These are phyloP conservation scores for Aspergillus cavernicola DNA, from an alignment of 495 filamentous ascomycete genomes.

Conservation along the genomic window DNA sequence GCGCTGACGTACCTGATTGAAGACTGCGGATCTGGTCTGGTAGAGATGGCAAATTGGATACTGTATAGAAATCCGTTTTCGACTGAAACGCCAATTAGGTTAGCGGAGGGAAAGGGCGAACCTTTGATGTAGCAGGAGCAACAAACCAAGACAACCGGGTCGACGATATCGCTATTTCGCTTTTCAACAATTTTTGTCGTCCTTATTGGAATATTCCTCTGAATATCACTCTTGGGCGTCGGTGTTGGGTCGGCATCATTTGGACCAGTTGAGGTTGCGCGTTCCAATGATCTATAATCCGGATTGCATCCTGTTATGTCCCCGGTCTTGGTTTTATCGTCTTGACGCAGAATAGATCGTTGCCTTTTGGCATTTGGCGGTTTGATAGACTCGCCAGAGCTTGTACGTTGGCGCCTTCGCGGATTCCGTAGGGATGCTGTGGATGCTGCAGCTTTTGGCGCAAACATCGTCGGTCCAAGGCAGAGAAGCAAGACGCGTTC, in stretches of 20 bases:
- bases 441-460: conserved; percentile 46
- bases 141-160: conserved; percentile 61
- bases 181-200: conserved; percentile 53
- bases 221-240: conserved; percentile 17
- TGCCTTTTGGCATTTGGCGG: conserved; percentile 71
- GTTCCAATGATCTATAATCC: conserved; percentile 20
- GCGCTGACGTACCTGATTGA: conserved; percentile 49
- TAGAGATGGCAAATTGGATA: conserved; percentile 77
- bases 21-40: conserved; percentile 67
- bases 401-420: conserved; percentile 63
- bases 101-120: conserved; percentile 16
- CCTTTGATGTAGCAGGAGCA: not conserved
- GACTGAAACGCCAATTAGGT: conserved; percentile 51
- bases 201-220: conserved; percentile 57
- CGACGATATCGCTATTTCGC: conserved; percentile 47
- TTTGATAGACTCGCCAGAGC: conserved; percentile 59
- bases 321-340: conserved; percentile 38
- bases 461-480: conserved; percentile 52
- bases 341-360: conserved; percentile 56
- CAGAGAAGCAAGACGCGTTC: not conserved
- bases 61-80: conserved; percentile 79
- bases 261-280: conserved; percentile 1
- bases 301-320: conserved; percentile 16
- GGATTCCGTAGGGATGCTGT: conserved; percentile 53
- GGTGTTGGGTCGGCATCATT: conserved; percentile 9